phyloP scores from a whole-genome alignment of 2,329 filamentous ascomycete species.

The Talaromyces sp. region DNA sequence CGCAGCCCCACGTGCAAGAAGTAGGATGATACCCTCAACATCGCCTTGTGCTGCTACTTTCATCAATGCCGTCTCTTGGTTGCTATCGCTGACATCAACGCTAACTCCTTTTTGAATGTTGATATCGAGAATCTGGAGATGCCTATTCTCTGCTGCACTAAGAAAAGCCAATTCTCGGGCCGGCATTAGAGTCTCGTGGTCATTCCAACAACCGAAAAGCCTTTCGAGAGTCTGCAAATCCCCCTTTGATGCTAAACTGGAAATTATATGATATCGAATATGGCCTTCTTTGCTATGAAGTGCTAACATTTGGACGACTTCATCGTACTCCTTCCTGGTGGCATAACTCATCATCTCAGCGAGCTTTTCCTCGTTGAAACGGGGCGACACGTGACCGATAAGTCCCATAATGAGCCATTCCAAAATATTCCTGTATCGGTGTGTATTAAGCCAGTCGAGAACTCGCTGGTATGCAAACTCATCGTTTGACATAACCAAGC shows the following conservation, averaged over 20 bases:
- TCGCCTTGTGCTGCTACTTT: not conserved
- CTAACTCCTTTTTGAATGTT: not conserved
- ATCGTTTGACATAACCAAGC: not conserved
- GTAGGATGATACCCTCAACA: not conserved
- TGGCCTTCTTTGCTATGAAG: not conserved
- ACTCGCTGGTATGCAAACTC: not conserved
- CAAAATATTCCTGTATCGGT: not conserved
- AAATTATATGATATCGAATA: not conserved
- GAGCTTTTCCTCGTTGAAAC: not conserved
- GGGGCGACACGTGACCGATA: not conserved
- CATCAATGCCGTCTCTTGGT: slow-evolving; percentile 2
- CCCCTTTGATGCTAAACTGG: not conserved
- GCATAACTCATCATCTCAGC: not conserved
- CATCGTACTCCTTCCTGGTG: not conserved
- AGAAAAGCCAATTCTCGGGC: not conserved
- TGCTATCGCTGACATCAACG: not conserved
- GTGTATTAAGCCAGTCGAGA: slow-evolving; percentile 6
- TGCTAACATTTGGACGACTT: not conserved
- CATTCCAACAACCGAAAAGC: not conserved
- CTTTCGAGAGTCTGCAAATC: not conserved
- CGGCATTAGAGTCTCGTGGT: not conserved
- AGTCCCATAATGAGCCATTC: slow-evolving; percentile 7
- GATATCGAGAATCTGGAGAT: not conserved
- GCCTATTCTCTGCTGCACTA: not conserved
- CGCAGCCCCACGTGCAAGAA: not conserved